Percentiles rank a stretch among this genome's conserved stretches.
Conservation (phyloP, 2,329 filamentous ascomycete genomes). For the Colletotrichum somersetense region DNA sequence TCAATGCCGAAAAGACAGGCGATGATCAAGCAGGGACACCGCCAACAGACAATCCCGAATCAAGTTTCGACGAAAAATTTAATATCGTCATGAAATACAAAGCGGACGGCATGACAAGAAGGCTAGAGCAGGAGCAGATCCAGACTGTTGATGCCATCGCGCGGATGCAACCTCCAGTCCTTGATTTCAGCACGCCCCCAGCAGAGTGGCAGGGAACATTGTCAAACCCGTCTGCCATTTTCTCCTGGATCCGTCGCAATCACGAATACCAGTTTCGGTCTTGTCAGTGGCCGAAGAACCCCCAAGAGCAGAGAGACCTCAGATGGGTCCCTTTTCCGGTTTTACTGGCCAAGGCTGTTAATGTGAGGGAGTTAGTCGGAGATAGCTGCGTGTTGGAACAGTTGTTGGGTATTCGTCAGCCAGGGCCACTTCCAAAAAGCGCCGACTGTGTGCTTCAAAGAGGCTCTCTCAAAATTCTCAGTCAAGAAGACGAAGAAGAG, state of each 20-base stretch:
- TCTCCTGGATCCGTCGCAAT: constrained; percentile 38
- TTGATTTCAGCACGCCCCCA: constrained; percentile 46
- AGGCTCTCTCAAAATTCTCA: neutral
- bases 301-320: neutral
- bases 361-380: constrained; percentile 20
- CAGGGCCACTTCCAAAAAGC: constrained; percentile 3
- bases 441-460: neutral
- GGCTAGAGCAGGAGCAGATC: constrained; percentile 48
- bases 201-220: constrained; percentile 45
- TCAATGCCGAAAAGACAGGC: neutral
- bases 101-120: constrained; percentile 26
- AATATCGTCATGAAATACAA: constrained; percentile 43
- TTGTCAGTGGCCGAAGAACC: constrained; percentile 40
- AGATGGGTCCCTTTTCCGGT: constrained; percentile 27
- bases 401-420: neutral
- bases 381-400: neutral
- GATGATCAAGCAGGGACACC: neutral
- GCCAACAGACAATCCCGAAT: neutral
- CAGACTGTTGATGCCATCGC: constrained; percentile 45
- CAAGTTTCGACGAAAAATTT: constrained; percentile 46
- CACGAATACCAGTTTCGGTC: constrained; percentile 33
- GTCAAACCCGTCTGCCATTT: constrained; percentile 44
- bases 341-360: neutral
- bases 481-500: constrained; percentile 8
- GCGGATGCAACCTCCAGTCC: constrained; percentile 47